Conservation (phyloP, 2,329 filamentous ascomycete species). For the Fusarium ramigenum region DNA sequence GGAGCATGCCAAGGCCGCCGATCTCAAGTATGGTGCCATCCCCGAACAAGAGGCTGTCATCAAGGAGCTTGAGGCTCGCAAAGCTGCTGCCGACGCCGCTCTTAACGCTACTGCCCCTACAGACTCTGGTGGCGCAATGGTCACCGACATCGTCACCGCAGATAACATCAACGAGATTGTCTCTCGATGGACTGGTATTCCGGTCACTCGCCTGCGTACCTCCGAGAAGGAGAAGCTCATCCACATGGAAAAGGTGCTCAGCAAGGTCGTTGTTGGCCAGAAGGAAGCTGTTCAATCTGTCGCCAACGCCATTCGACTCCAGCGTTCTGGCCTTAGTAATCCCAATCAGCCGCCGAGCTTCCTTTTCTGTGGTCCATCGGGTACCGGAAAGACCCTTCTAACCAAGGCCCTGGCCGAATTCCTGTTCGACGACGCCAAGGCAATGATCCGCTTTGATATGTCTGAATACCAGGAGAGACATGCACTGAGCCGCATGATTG, state of each 20-base stretch:
- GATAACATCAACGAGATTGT: constrained; percentile 99
- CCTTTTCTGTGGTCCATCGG: constrained; percentile 97
- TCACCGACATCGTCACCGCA: constrained; percentile 93
- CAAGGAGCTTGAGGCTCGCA: constrained; percentile 81
- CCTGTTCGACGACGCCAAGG: constrained; percentile 94
- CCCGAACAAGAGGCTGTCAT: constrained; percentile 89
- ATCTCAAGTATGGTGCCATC: constrained; percentile 97
- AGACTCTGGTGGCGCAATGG: constrained; percentile 75
- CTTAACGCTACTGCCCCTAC: constrained; percentile 62
- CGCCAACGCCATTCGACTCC: constrained; percentile 93
- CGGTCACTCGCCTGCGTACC: constrained; percentile 91
- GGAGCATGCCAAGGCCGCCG: constrained; percentile 87
- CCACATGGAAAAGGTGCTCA: constrained; percentile 90
- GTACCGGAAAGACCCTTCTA: constrained; percentile 96
- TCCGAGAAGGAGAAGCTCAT: constrained; percentile 99
- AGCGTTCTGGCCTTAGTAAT: constrained; percentile 92
- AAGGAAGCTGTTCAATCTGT: constrained; percentile 92
- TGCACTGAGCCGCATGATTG: constrained; percentile 95
- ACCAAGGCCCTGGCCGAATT: constrained; percentile 98
- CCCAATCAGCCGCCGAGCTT: constrained; percentile 98
- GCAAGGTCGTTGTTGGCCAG: constrained; percentile 89
- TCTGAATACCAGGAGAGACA: constrained; percentile 99
- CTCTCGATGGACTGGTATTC: constrained; percentile 96
- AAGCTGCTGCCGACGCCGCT: constrained; percentile 78
- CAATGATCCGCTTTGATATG: constrained; percentile 99